Evolutionary conservation across 192 early-diverging fungal species (phyloP), one percentile per base, ranked within the genome.

Genomic region (Dissophora globulifera): DNA sequence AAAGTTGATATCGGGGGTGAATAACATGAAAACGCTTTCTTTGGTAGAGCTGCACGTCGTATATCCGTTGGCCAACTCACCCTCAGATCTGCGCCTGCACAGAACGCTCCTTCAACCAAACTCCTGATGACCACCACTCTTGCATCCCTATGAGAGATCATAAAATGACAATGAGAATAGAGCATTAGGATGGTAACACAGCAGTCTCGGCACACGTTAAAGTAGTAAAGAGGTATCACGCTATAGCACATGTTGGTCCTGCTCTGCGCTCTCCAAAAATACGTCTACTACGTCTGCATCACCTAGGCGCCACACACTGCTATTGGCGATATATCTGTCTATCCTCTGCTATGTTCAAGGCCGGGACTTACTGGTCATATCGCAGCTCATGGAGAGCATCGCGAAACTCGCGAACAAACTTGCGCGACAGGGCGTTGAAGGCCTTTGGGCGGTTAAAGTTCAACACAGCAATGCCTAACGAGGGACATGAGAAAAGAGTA

Each of bases 71-170:
- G 42, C 9, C 23, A 15, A 13, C 31, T 54, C 85, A 89, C 92
- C 81, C 96, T 97, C 67, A 98, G 79, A 79, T 98, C 96, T 1
- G 96, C 96, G 30, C 96, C 96, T 3, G 95, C 93, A 78, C 95
- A 98, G 72, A 98, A 98, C 25, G 93, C 93, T 5, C 89, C 81
- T 27, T 89, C 80, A 2, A 96, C 95, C 20, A 84, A 42, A 79
- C 92, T 93, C 55, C 88, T 87, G 50, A 98, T 31, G 46, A 97
- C 82, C 16, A 98, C 85, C 10, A 94, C 95, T 25, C 95, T 89
- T 15, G 86, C 80, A 11, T 85, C 80, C 11, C 86, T 87, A 72
- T n/a, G n/a, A n/a, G n/a, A n/a, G n/a, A n/a, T n/a, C n/a, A n/a
- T n/a, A n/a, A n/a, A n/a, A n/a, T n/a, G n/a, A n/a, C n/a, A n/a